Evolutionary conservation across 495 filamentous ascomycete species (phyloP).

Genomic region (Aspergillus asperescens): DNA sequence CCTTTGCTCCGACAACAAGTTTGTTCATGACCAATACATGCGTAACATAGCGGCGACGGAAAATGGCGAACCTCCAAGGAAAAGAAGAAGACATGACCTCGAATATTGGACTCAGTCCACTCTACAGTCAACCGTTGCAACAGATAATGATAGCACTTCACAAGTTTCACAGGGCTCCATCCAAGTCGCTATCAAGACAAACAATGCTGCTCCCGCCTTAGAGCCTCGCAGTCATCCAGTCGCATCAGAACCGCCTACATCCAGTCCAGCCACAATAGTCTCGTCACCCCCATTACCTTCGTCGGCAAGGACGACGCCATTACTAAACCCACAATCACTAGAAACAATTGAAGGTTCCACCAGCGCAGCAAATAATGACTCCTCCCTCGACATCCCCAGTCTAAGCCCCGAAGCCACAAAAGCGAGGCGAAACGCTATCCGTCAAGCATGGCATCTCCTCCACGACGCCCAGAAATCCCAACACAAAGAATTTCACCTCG

Average conservation of each 20-base stretch:
- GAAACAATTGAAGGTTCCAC: conserved; percentile 8
- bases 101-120: conserved; percentile 23
- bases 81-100: conserved; percentile 24
- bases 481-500: conserved; percentile 19
- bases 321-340: conserved; percentile 8
- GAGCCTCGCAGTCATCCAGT: neutral
- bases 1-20: conserved; percentile 54
- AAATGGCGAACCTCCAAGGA: conserved; percentile 19
- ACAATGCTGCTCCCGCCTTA: neutral
- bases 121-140: conserved; percentile 17
- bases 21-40: conserved; percentile 66
- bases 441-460: conserved; percentile 26
- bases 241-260: neutral
- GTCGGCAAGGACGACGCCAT: neutral
- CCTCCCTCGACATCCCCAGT: neutral
- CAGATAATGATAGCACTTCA: conserved; percentile 6
- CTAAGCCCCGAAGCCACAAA: conserved; percentile 7
- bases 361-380: neutral
- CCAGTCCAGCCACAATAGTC: neutral
- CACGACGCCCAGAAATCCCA: conserved; percentile 15
- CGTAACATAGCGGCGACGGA: conserved; percentile 22
- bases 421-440: conserved; percentile 24
- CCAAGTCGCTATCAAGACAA: neutral
- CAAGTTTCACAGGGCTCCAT: neutral
- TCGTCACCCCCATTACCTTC: neutral